These are phyloP conservation scores for Barbarea vulgaris DNA, from an alignment of 345 rosid genomes.

Conservation along the genomic window DNA sequence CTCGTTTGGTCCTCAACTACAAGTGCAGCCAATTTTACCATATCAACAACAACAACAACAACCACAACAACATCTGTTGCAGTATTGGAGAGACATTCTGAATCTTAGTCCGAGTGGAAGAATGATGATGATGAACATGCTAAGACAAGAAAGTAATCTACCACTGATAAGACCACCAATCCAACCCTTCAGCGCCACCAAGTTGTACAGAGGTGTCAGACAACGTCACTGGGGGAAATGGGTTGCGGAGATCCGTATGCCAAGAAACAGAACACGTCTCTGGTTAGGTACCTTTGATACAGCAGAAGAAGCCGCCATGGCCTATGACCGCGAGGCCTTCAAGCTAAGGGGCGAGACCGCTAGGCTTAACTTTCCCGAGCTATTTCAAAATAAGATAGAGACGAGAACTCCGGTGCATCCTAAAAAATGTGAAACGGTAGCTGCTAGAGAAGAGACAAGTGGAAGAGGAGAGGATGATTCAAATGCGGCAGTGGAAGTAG, in stretches of 20 bases:
- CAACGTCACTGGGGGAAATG: conserved; percentile 99
- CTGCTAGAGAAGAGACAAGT: conserved; percentile 14
- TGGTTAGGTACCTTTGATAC: conserved; percentile 97
- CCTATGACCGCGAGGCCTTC: conserved; percentile 89
- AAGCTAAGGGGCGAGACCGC: conserved; percentile 87
- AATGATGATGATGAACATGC: conserved; percentile 70
- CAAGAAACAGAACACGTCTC: conserved; percentile 86
- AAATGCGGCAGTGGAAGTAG: not conserved
- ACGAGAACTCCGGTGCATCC: conserved; percentile 33
- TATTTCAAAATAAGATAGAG: conserved; percentile 62
- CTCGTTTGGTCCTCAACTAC: conserved; percentile 64
- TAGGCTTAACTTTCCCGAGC: conserved; percentile 86
- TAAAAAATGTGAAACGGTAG: conserved; percentile 30
- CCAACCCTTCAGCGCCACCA: conserved; percentile 75
- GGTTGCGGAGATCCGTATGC: conserved; percentile 97
- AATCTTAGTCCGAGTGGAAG: conserved; percentile 71
- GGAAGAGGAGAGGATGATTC: conserved; percentile 39
- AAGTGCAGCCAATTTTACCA: conserved; percentile 45
- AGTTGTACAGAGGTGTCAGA: conserved; percentile 89
- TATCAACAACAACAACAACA: conserved; percentile 50
- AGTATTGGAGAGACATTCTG: conserved; percentile 61
- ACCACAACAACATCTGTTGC: conserved; percentile 65
- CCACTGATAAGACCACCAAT: conserved; percentile 55
- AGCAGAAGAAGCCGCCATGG: conserved; percentile 91
- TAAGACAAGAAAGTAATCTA: conserved; percentile 64